These are phyloP conservation scores for Saccharomycopsis sp. DNA, from an alignment of 805 yeast species.

Conservation along the genomic window DNA sequence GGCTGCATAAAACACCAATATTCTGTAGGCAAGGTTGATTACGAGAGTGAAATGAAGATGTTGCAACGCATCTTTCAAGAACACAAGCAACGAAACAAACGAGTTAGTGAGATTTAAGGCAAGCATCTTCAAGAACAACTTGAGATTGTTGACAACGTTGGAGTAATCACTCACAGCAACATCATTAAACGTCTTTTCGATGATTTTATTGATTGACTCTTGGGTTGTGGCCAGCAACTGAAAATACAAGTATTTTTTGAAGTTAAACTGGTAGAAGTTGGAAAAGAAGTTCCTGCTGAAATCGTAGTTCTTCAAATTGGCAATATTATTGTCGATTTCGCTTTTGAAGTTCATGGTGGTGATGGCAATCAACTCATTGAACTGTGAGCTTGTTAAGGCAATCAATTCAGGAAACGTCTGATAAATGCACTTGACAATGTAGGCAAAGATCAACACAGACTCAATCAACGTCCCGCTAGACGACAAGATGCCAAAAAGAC, in stretches of 20 bases:
- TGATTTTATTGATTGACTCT: constrained; percentile 3
- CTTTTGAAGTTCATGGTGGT: constrained; percentile 29
- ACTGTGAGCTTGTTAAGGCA: constrained; percentile 41
- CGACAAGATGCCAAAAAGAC: constrained; percentile 77
- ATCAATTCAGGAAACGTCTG: constrained; percentile 88
- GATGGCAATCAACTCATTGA: constrained; percentile 33
- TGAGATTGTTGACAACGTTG: constrained; percentile 3
- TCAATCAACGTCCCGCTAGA: constrained; percentile 88
- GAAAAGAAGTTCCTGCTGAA: constrained; percentile 10
- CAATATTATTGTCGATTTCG: constrained; percentile 29
- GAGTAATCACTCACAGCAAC: constrained; percentile 1
- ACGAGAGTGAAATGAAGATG: constrained; percentile 78
- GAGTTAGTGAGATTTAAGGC: constrained; percentile 21
- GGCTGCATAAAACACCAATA: constrained; percentile 84
- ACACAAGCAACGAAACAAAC: constrained; percentile 34
- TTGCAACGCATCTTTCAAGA: constrained; percentile 42
- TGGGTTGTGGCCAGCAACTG: background rate
- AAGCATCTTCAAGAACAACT: constrained; percentile 6
- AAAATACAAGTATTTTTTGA: constrained; percentile 19
- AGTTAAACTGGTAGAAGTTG: constrained; percentile 26
- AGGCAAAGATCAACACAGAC: constrained; percentile 77
- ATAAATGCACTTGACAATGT: constrained; percentile 87
- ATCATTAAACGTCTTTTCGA: background rate
- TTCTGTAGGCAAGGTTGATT: constrained; percentile 76
- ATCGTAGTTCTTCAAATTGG: constrained; percentile 20